phyloP scores from a whole-genome alignment of 192 early-diverging fungal genomes.

The Rhizoclosmatium sp. region DNA sequence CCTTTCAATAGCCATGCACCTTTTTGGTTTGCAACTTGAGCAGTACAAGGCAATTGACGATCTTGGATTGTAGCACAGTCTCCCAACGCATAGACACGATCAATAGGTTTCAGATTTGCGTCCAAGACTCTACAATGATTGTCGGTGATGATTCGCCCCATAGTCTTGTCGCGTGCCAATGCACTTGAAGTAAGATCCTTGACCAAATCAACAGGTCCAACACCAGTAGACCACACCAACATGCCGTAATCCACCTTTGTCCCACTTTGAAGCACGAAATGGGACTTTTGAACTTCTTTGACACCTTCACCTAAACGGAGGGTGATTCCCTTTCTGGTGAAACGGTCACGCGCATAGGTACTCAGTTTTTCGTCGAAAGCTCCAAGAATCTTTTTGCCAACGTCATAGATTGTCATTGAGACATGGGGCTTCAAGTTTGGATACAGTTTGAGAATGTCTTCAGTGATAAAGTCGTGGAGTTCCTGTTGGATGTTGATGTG shows the following conservation, averaged over 20 bases:
- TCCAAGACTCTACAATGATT: slow-evolving; percentile 76
- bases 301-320: slow-evolving; percentile 67
- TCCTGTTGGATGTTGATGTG: slow-evolving; percentile 51
- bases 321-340: slow-evolving; percentile 77
- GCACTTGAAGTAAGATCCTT: neutral
- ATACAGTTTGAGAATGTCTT: slow-evolving; percentile 80
- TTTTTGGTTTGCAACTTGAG: slow-evolving; percentile 86
- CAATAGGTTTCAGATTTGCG: slow-evolving; percentile 54
- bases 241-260: slow-evolving; percentile 49
- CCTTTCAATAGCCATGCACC: slow-evolving; percentile 68
- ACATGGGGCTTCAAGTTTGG: slow-evolving; percentile 62
- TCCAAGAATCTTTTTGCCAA: slow-evolving; percentile 79
- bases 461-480: slow-evolving; percentile 83
- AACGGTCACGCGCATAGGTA: slow-evolving; percentile 77
- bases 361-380: slow-evolving; percentile 79
- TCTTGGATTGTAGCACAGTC: slow-evolving; percentile 89
- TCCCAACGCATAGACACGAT: slow-evolving; percentile 67
- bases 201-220: slow-evolving; percentile 32
- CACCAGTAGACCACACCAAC: slow-evolving; percentile 79
- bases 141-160: slow-evolving; percentile 67
- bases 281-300: slow-evolving; percentile 62
- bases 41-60: slow-evolving; percentile 79
- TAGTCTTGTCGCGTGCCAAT: neutral
- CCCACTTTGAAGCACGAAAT: slow-evolving; percentile 39
- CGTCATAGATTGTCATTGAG: slow-evolving; percentile 78